Conservation (phyloP, 345 rosid species). For the Pelargonium nanum region DNA sequence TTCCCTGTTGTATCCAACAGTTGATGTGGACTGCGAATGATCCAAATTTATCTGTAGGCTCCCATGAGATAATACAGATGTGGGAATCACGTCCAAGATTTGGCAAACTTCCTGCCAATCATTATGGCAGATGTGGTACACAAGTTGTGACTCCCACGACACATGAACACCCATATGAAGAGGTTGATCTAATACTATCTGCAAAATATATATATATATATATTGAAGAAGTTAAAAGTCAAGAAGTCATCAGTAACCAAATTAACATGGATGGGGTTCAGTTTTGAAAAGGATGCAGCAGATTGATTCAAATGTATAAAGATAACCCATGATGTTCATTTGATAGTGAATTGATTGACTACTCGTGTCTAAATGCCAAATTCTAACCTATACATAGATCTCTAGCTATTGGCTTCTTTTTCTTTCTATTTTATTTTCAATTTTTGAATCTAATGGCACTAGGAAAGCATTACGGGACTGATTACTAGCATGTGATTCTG, state of each 20-base stretch:
- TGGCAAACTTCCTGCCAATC: slow-evolving; percentile 86
- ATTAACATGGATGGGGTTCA: not conserved
- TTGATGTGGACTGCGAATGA: slow-evolving; percentile 38
- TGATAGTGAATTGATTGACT: not conserved
- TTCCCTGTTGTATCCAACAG: slow-evolving; percentile 28
- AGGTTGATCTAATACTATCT: slow-evolving; percentile 96
- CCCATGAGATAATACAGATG: slow-evolving; percentile 53
- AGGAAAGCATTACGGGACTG: not conserved
- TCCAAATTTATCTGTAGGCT: slow-evolving; percentile 71
- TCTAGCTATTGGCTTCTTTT: not conserved
- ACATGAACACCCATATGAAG: slow-evolving; percentile 88
- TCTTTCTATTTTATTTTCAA: no score
- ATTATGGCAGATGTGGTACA: slow-evolving; percentile 75
- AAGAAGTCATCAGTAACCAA: not conserved
- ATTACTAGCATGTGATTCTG: not conserved
- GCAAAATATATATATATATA: slow-evolving; percentile 24
- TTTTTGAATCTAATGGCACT: not conserved
- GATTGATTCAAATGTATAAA: not conserved
- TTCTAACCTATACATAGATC: not conserved
- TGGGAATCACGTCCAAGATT: slow-evolving; percentile 66
- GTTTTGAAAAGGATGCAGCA: not conserved
- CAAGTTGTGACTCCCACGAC: slow-evolving; percentile 88
- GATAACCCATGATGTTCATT: not conserved
- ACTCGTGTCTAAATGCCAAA: not conserved
- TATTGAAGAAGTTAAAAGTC: not conserved